A percentile compares a stretch with the other conserved stretches of the same genome.
These are phyloP conservation scores for Breynia disticha DNA, from an alignment of 441 rosid genomes.

Conservation along the genomic window DNA sequence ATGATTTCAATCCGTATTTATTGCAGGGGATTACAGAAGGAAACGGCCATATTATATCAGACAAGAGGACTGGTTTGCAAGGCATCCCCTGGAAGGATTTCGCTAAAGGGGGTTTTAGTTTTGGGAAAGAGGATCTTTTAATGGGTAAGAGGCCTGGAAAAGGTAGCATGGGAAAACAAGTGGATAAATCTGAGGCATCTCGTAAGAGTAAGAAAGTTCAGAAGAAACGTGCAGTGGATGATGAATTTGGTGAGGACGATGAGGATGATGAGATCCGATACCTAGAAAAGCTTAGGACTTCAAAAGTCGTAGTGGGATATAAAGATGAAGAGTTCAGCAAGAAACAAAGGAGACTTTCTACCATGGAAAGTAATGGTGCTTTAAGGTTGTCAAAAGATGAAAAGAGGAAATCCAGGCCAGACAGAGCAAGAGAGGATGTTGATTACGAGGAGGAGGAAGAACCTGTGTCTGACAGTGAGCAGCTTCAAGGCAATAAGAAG, in stretches of 20 bases:
- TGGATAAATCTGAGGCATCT: conserved; percentile 43
- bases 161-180: conserved; percentile 33
- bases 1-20: conserved; percentile 16
- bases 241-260: conserved; percentile 49
- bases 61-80: conserved; percentile 52
- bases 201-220: conserved; percentile 81
- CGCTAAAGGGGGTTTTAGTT: conserved; percentile 36
- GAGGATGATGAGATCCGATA: conserved; percentile 79
- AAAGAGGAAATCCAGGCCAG: conserved; percentile 38
- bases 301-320: conserved; percentile 28
- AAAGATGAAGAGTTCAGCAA: conserved; percentile 41
- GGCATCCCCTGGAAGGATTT: conserved; percentile 78
- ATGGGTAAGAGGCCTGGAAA: conserved; percentile 38
- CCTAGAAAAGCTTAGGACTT: conserved; percentile 56
- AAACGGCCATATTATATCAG: conserved; percentile 28
- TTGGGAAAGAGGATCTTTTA: conserved; percentile 45
- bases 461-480: conserved; percentile 41
- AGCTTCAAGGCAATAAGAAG: conserved; percentile 38
- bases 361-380: conserved; percentile 30
- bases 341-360: conserved; percentile 50
- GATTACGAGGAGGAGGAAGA: conserved; percentile 56
- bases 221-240: conserved; percentile 56
- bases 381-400: conserved; percentile 36
- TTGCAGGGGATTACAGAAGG: conserved; percentile 54
- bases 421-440: conserved; percentile 34